A percentile compares a stretch with the other conserved stretches of the same genome.
Evolutionary conservation across 176 grass and related monocot species (phyloP).

Genomic region (barley (Hordeum vulgare)): MorexV3_pseudomolecules_assembly NC_058521.1:594617596-594618095

Average conservation of each 20-base stretch:
- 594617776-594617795: conserved; percentile 89
- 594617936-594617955: neutral
- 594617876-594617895: neutral
- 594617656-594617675: conserved; percentile 63
- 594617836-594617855: conserved; percentile 40
- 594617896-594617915: no score
- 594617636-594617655: conserved; percentile 35
- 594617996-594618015: no score
- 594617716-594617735: conserved; percentile 91
- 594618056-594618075: neutral
- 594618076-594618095: neutral
- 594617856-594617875: neutral
- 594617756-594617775: conserved; percentile 93
- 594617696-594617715: conserved; percentile 86
- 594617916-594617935: no score
- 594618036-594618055: neutral
- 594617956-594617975: neutral
- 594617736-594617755: conserved; percentile 83
- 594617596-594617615: conserved; percentile 59
- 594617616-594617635: conserved; percentile 18
- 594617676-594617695: conserved; percentile 90
- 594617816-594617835: conserved; percentile 54
- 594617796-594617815: conserved; percentile 53
- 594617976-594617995: no score
- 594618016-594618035: neutral